Conservation (phyloP, 331 rosid species). For the Dryas integrifolia region DNA sequence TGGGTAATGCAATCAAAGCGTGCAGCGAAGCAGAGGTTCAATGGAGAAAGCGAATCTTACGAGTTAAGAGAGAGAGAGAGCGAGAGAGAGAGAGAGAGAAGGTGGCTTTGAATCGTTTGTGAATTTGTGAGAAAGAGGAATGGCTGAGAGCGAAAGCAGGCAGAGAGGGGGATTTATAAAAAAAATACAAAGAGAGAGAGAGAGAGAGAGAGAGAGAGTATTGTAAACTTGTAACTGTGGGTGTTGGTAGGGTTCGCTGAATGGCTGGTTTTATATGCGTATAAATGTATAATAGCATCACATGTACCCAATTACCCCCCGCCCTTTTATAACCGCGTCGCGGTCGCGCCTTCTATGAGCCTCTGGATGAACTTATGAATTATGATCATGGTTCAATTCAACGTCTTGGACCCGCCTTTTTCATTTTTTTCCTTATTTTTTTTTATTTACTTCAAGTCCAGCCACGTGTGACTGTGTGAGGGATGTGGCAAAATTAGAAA, state of each 20-base stretch:
- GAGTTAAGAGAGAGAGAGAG: background rate
- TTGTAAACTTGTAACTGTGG: no score
- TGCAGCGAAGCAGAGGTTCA: no score
- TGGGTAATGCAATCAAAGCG: conserved; percentile 6
- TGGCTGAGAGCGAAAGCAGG: conserved; percentile 40
- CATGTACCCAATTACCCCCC: no score
- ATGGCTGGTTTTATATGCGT: no score
- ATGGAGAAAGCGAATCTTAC: background rate
- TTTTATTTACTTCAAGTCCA: background rate
- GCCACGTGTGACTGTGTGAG: background rate
- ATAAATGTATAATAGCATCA: no score
- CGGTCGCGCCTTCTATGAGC: background rate
- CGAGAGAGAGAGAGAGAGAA: background rate
- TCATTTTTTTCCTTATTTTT: background rate
- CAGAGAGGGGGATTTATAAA: background rate
- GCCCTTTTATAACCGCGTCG: background rate
- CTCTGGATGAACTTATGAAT: background rate
- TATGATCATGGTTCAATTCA: background rate
- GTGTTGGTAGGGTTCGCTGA: no score
- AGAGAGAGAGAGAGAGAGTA: no score
- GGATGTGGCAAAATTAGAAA: background rate
- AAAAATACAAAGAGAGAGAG: background rate
- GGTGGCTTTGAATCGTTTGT: background rate
- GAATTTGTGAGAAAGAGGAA: conserved; percentile 16
- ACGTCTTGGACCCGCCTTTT: background rate